phyloP scores from a whole-genome alignment of 805 yeast genomes.

The Scheffersomyces amazonensis region DNA sequence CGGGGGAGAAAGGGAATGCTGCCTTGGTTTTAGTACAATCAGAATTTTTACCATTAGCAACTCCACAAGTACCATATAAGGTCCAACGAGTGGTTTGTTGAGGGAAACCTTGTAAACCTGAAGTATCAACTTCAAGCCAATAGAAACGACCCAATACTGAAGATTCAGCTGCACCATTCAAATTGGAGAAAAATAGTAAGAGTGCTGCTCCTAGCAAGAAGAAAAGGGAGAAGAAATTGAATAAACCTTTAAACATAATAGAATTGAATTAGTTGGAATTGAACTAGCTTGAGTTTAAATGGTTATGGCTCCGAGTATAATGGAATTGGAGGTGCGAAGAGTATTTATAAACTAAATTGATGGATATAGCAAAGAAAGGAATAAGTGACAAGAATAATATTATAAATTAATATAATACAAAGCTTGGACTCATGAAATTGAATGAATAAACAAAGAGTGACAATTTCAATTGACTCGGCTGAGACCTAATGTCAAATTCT shows the following conservation, averaged over 20 bases:
- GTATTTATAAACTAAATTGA: no score
- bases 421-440: no score
- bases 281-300: not conserved
- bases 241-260: slow-evolving; percentile 15
- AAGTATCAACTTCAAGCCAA: slow-evolving; percentile 21
- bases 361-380: no score
- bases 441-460: no score
- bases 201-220: slow-evolving; percentile 19
- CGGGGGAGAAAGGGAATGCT: slow-evolving; percentile 32
- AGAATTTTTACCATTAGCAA: slow-evolving; percentile 10
- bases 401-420: no score
- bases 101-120: slow-evolving; percentile 9
- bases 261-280: not conserved
- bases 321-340: no score
- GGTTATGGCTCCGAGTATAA: no score
- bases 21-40: slow-evolving; percentile 18
- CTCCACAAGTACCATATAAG: slow-evolving; percentile 22
- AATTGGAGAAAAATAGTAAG: slow-evolving; percentile 22
- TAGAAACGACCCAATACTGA: slow-evolving; percentile 20
- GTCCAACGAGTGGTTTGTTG: slow-evolving; percentile 24
- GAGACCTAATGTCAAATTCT: no score
- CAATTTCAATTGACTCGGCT: no score
- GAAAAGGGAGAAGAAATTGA: slow-evolving; percentile 21
- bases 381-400: no score
- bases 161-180: slow-evolving; percentile 21